Percentiles rank a stretch among this genome's conserved stretches.
Evolutionary conservation across 495 filamentous ascomycete genomes (phyloP).

Genomic region (Hypoxylon perforatum): DNA sequence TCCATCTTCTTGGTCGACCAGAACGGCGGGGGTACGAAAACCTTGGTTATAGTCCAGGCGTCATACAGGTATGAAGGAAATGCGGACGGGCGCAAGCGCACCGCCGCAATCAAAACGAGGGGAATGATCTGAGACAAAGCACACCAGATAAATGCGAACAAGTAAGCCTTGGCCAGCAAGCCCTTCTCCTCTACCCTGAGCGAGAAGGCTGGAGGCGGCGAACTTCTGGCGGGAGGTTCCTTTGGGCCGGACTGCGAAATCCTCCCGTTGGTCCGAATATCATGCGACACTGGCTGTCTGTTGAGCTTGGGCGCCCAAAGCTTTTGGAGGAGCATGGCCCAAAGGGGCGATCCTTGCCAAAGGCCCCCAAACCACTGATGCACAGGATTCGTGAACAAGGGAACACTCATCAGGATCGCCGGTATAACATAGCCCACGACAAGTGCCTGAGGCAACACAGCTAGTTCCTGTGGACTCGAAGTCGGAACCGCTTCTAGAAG

Average conservation of each 20-base stretch:
- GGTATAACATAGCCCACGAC: conserved; percentile 28
- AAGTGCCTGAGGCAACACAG: conserved; percentile 20
- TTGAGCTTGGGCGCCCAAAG: conserved; percentile 6
- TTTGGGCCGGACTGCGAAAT: conserved; percentile 3
- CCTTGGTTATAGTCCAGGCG: conserved; percentile 25
- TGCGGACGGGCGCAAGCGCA: conserved; percentile 11
- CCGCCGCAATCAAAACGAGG: conserved; percentile 18
- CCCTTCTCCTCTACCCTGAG: conserved; percentile 6
- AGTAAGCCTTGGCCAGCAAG: conserved; percentile 25
- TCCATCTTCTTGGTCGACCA: conserved; percentile 26
- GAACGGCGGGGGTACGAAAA: conserved; percentile 29
- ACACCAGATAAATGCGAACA: conserved; percentile 32
- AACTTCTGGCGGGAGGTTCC: conserved; percentile 1
- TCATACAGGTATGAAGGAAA: conserved; percentile 16
- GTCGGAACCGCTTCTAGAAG: conserved; percentile 13
- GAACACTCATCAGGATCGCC: conserved; percentile 29
- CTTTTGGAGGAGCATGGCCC: conserved; percentile 23
- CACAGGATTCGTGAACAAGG: conserved; percentile 21
- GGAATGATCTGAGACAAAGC: conserved; percentile 22
- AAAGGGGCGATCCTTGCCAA: conserved; percentile 33
- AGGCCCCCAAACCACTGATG: conserved; percentile 37
- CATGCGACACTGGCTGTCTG: not conserved
- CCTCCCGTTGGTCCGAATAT: conserved; percentile 1
- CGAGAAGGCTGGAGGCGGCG: conserved; percentile 10
- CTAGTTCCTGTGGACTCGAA: conserved; percentile 4